Percentiles rank a stretch among this genome's conserved stretches.
phyloP scores from a whole-genome alignment of 768 basidiomycete genomes.

The Melanogaster broomeanus region DNA sequence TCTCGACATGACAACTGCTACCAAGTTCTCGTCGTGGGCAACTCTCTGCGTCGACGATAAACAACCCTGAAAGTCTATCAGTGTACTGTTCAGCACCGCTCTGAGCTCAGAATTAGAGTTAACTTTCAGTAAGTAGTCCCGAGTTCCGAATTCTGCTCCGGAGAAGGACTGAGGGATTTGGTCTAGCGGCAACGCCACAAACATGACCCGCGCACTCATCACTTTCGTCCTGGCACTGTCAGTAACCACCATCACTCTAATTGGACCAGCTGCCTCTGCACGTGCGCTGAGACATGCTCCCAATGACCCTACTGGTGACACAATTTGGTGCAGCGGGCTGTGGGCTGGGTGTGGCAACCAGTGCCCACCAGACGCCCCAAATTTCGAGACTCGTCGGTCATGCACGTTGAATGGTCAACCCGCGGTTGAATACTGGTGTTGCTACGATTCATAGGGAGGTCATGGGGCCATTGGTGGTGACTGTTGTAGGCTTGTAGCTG shows the following conservation, averaged over 20 bases:
- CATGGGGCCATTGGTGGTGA: too few relatives aligned
- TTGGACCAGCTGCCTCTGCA: neutral
- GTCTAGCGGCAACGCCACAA: too few relatives aligned
- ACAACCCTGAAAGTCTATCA: too few relatives aligned
- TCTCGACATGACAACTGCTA: neutral
- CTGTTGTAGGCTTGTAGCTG: too few relatives aligned
- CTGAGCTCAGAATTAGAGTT: too few relatives aligned
- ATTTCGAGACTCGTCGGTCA: conserved; percentile 9
- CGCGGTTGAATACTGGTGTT: conserved; percentile 13
- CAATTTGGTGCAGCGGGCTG: conserved; percentile 7
- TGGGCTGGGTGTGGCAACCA: conserved; percentile 10
- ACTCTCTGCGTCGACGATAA: too few relatives aligned
- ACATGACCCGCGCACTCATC: neutral
- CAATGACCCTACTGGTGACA: neutral
- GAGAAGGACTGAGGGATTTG: too few relatives aligned
- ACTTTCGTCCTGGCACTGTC: neutral
- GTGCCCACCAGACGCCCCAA: conserved; percentile 1
- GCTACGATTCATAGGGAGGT: conserved; percentile 1
- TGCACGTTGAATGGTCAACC: conserved; percentile 2
- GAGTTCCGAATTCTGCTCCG: too few relatives aligned
- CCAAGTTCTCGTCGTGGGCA: neutral
- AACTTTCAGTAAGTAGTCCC: too few relatives aligned
- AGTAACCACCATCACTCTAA: neutral
- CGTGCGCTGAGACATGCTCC: neutral
- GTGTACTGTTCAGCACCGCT: too few relatives aligned